These are phyloP conservation scores for Candolleomyces efflorescens DNA, from an alignment of 768 basidiomycete species.

Conservation along the genomic window DNA sequence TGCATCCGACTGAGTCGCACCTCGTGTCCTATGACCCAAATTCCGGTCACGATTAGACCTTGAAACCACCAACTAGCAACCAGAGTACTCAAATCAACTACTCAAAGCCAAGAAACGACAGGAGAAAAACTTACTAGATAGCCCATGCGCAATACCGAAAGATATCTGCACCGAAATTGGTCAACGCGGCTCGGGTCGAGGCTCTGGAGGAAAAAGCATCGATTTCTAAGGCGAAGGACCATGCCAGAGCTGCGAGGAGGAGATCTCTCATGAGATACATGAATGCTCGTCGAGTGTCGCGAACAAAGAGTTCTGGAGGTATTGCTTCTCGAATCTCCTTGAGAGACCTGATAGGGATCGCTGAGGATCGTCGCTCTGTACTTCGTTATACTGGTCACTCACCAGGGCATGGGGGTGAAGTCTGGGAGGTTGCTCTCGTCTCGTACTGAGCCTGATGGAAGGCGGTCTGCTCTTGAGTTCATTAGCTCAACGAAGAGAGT, in stretches of 20 bases:
- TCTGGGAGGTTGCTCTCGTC: slow-evolving; percentile 36
- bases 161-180: slow-evolving; percentile 32
- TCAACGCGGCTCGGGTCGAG: slow-evolving; percentile 18
- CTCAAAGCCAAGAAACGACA: not conserved
- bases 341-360: slow-evolving; percentile 31
- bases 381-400: slow-evolving; percentile 4
- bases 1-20: slow-evolving; percentile 18
- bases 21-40: slow-evolving; percentile 61
- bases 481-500: not conserved
- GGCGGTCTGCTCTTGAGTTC: not conserved
- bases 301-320: slow-evolving; percentile 40
- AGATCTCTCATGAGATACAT: slow-evolving; percentile 43
- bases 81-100: not conserved
- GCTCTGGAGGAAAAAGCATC: slow-evolving; percentile 36
- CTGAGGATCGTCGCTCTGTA: not conserved
- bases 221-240: slow-evolving; percentile 39
- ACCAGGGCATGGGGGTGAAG: slow-evolving; percentile 48
- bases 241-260: slow-evolving; percentile 36
- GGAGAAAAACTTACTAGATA: slow-evolving; percentile 35
- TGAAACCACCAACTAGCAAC: slow-evolving; percentile 55
- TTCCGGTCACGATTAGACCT: slow-evolving; percentile 52
- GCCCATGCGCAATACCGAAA: slow-evolving; percentile 41
- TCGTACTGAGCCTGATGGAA: slow-evolving; percentile 20
- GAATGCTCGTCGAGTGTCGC: slow-evolving; percentile 37
- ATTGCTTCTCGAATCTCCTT: slow-evolving; percentile 49